Percentiles rank a stretch among this genome's conserved stretches.
phyloP scores from a whole-genome alignment of 1,284 basidiomycete genomes.

The Tylopilus sp. region DNA sequence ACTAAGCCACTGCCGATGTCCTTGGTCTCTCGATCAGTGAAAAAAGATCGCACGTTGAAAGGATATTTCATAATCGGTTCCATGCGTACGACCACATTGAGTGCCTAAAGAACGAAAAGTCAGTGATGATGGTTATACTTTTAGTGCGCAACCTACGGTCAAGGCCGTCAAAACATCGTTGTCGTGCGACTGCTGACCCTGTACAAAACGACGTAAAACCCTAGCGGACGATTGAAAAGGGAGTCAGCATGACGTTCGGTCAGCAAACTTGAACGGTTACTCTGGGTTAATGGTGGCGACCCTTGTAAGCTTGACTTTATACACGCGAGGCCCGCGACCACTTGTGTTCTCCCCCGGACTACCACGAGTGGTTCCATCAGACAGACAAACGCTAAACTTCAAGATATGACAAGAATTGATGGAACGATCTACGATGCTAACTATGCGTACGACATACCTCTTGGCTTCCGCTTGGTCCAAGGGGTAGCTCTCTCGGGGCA shows the following conservation, averaged over 20 bases:
- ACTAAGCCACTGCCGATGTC: constrained; percentile 65
- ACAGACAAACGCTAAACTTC: constrained; percentile 61
- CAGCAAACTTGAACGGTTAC: constrained; percentile 36
- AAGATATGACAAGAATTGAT: constrained; percentile 4
- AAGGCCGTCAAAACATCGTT: constrained; percentile 69
- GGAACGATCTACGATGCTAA: background rate
- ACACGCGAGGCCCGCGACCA: constrained; percentile 50
- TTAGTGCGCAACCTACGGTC: constrained; percentile 43
- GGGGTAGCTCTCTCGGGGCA: constrained; percentile 50
- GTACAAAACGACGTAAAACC: constrained; percentile 60
- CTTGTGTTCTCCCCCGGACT: constrained; percentile 34
- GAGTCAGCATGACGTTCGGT: constrained; percentile 2
- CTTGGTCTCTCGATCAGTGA: constrained; percentile 59
- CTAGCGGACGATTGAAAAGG: constrained; percentile 34
- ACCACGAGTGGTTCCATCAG: constrained; percentile 36
- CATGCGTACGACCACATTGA: constrained; percentile 76
- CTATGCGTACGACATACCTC: constrained; percentile 39
- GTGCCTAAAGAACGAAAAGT: constrained; percentile 42
- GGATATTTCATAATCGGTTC: constrained; percentile 66
- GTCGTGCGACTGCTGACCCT: constrained; percentile 65
- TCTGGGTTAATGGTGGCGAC: constrained; percentile 75
- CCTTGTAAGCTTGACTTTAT: constrained; percentile 60
- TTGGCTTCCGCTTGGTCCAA: constrained; percentile 45
- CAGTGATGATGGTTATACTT: background rate
- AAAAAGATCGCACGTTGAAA: constrained; percentile 74